Evolutionary conservation across 2,329 filamentous ascomycete genomes (phyloP).

Genomic region (Aspergillus brasiliensis): DNA sequence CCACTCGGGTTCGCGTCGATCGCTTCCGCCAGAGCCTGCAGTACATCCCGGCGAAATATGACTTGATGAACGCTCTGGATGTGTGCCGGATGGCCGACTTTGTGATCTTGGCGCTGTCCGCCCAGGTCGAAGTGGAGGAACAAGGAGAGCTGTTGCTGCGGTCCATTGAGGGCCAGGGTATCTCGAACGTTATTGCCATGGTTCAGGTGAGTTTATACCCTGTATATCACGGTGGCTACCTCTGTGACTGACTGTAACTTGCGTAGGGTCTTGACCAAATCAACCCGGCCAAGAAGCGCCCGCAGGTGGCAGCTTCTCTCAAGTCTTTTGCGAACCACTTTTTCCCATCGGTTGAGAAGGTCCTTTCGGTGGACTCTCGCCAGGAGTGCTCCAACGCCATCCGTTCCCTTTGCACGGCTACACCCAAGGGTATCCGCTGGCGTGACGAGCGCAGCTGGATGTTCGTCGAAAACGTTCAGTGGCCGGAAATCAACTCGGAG

Average conservation of each 20-base stretch:
- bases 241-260: background rate
- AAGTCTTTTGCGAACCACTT: conserved; percentile 94
- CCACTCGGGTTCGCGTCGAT: conserved; percentile 71
- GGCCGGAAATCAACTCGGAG: conserved; percentile 58
- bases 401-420: conserved; percentile 85
- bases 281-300: conserved; percentile 75
- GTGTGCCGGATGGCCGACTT: conserved; percentile 89
- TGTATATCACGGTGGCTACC: background rate
- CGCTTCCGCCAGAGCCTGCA: conserved; percentile 94
- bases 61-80: conserved; percentile 77
- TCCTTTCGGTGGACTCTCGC: conserved; percentile 82
- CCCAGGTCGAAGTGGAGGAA: conserved; percentile 73
- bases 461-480: conserved; percentile 79
- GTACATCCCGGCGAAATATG: conserved; percentile 74
- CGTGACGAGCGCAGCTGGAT: conserved; percentile 95
- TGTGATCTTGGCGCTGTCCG: conserved; percentile 81
- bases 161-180: conserved; percentile 87
- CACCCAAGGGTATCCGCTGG: conserved; percentile 93
- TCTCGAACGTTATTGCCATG: conserved; percentile 86
- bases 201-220: conserved; percentile 58
- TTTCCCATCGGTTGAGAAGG: conserved; percentile 87
- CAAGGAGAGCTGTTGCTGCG: conserved; percentile 82
- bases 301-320: conserved; percentile 76
- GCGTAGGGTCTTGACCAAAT: conserved; percentile 67
- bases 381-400: conserved; percentile 92